These are phyloP conservation scores for Phyllosticta citrichinensis DNA, from an alignment of 2,329 filamentous ascomycete genomes.

Conservation along the genomic window DNA sequence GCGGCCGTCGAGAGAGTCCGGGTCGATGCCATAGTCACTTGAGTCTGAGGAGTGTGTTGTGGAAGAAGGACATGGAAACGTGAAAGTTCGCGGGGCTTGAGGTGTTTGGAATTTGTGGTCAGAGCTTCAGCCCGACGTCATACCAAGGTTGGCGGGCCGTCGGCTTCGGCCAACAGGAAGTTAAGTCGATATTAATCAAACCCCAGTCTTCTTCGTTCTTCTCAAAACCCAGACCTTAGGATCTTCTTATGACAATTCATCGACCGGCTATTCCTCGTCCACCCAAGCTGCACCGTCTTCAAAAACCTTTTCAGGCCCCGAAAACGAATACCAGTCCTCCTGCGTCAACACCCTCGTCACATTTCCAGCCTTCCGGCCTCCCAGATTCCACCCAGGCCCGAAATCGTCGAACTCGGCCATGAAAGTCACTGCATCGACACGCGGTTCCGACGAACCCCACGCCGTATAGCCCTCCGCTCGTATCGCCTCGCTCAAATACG, in stretches of 20 bases:
- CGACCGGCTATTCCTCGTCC: neutral
- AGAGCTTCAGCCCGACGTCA: slow-evolving; percentile 9
- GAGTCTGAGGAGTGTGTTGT: neutral
- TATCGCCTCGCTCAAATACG: slow-evolving; percentile 47
- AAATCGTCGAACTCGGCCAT: slow-evolving; percentile 46
- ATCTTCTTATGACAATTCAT: neutral
- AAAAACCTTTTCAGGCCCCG: slow-evolving; percentile 36
- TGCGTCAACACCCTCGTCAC: slow-evolving; percentile 40
- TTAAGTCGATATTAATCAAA: neutral
- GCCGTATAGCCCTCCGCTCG: slow-evolving; percentile 44
- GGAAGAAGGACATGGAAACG: neutral
- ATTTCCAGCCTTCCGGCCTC: slow-evolving; percentile 31
- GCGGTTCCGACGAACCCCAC: slow-evolving; percentile 38
- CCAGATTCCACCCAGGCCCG: slow-evolving; percentile 46
- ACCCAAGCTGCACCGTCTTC: slow-evolving; percentile 15
- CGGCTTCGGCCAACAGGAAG: slow-evolving; percentile 9
- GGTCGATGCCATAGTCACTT: slow-evolving; percentile 3
- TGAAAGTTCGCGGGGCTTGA: neutral
- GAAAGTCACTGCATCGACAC: slow-evolving; percentile 36
- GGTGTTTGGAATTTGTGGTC: neutral
- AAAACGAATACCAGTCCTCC: slow-evolving; percentile 28
- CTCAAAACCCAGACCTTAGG: neutral
- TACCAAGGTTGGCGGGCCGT: slow-evolving; percentile 1
- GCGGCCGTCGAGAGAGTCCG: slow-evolving; percentile 3
- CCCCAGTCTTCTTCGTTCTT: neutral